Conservation (phyloP, 2,329 filamentous ascomycete genomes). For the Cladosporium oxysporum region DNA sequence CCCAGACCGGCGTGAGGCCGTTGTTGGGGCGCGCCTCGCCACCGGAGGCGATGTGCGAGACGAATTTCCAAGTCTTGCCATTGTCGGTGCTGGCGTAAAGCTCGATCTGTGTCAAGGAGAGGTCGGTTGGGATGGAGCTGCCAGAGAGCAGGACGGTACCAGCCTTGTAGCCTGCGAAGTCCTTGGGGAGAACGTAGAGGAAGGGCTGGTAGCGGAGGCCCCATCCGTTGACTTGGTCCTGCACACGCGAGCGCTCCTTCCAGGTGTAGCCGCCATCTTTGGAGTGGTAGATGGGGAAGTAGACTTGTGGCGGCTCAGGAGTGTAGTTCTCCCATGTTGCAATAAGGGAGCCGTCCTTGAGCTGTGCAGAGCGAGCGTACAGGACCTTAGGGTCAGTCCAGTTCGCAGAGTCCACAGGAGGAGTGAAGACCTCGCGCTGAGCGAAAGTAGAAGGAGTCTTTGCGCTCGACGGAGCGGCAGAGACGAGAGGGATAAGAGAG, state of each 20-base stretch:
- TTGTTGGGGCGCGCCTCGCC: slow-evolving; percentile 66
- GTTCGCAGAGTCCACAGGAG: slow-evolving; percentile 5
- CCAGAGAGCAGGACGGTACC: slow-evolving; percentile 64
- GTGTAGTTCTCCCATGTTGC: slow-evolving; percentile 57
- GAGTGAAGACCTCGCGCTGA: slow-evolving; percentile 16
- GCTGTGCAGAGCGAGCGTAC: slow-evolving; percentile 52
- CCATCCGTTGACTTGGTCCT: slow-evolving; percentile 62
- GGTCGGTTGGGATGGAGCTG: slow-evolving; percentile 57
- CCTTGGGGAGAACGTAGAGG: slow-evolving; percentile 61
- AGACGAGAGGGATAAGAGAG: slow-evolving; percentile 8
- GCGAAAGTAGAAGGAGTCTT: slow-evolving; percentile 8
- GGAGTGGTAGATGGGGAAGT: slow-evolving; percentile 76
- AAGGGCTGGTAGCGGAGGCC: slow-evolving; percentile 68
- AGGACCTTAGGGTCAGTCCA: slow-evolving; percentile 28
- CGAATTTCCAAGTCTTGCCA: slow-evolving; percentile 62
- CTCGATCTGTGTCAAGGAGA: slow-evolving; percentile 65
- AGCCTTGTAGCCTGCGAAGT: slow-evolving; percentile 57
- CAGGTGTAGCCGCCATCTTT: slow-evolving; percentile 84
- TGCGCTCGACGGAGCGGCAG: not conserved
- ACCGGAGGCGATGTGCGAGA: slow-evolving; percentile 65
- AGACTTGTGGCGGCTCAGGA: slow-evolving; percentile 43
- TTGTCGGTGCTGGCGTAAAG: slow-evolving; percentile 63
- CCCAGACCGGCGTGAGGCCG: slow-evolving; percentile 70
- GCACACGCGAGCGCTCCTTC: slow-evolving; percentile 65
- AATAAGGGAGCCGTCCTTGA: slow-evolving; percentile 45